Evolutionary conservation across 805 yeast genomes (phyloP).

Genomic region (Myxozyma udenii): DNA sequence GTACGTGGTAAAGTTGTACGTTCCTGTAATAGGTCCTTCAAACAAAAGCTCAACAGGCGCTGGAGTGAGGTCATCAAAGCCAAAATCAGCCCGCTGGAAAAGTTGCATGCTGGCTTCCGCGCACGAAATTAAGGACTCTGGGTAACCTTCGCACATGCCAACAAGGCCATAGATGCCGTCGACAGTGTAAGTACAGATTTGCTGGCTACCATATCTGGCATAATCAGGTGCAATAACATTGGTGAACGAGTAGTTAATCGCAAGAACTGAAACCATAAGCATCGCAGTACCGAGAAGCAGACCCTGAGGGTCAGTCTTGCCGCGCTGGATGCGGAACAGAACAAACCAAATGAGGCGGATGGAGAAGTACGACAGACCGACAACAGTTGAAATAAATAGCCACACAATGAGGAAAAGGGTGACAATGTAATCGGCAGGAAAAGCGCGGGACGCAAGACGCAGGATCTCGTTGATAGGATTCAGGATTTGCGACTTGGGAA

Average conservation of each 20-base stretch:
- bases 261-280: constrained; percentile 30
- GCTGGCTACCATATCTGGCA: constrained; percentile 29
- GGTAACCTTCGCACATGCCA: constrained; percentile 25
- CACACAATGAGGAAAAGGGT: constrained; percentile 26
- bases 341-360: constrained; percentile 30
- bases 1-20: constrained; percentile 16
- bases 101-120: constrained; percentile 24
- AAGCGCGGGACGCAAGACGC: constrained; percentile 24
- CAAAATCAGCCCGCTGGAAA: constrained; percentile 6
- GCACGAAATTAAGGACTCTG: constrained; percentile 25
- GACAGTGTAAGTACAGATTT: constrained; percentile 21
- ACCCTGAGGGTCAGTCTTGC: constrained; percentile 30
- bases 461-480: constrained; percentile 28
- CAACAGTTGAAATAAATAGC: constrained; percentile 27
- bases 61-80: not conserved
- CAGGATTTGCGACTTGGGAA: constrained; percentile 14
- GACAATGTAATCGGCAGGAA: constrained; percentile 29
- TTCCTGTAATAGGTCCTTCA: constrained; percentile 2
- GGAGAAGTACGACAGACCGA: constrained; percentile 30
- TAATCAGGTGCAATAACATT: constrained; percentile 29
- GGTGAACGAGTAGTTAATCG: constrained; percentile 28
- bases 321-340: constrained; percentile 28
- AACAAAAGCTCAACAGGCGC: constrained; percentile 3
- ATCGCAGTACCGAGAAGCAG: constrained; percentile 26
- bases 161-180: constrained; percentile 29